Conservation (phyloP, 1,284 basidiomycete genomes). For the Fomitopsis palustris region DNA sequence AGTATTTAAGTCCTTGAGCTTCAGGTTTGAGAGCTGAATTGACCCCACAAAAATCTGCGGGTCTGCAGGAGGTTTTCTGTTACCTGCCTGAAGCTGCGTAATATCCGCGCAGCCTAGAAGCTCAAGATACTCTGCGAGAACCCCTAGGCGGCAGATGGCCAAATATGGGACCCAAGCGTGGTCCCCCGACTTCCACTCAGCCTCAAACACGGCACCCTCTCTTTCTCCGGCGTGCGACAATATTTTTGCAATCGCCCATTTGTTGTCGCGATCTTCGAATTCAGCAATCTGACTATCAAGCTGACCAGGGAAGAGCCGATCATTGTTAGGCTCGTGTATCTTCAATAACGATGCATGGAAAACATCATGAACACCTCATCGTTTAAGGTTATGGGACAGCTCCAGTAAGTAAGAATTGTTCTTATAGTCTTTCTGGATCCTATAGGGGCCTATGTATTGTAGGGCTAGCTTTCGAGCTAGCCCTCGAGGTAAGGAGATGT, state of each 20-base stretch:
- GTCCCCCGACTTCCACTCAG: slow-evolving; percentile 32
- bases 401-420: slow-evolving; percentile 22
- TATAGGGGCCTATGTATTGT: slow-evolving; percentile 25
- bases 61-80: slow-evolving; percentile 3
- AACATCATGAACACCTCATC: slow-evolving; percentile 23
- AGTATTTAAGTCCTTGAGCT: too few relatives aligned
- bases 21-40: too few relatives aligned
- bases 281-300: slow-evolving; percentile 14
- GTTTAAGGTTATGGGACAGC: slow-evolving; percentile 21
- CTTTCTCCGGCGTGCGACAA: slow-evolving; percentile 23
- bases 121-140: slow-evolving; percentile 16
- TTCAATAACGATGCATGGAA: slow-evolving; percentile 30
- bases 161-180: slow-evolving; percentile 27
- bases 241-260: slow-evolving; percentile 31
- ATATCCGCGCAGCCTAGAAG: not conserved
- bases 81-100: not conserved
- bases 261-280: slow-evolving; percentile 12
- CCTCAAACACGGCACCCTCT: slow-evolving; percentile 22
- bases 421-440: slow-evolving; percentile 3
- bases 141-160: slow-evolving; percentile 13
- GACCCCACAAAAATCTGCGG: slow-evolving; percentile 9
- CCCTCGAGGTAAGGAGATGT: slow-evolving; percentile 21
- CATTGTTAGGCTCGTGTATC: slow-evolving; percentile 26
- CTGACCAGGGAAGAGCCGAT: slow-evolving; percentile 26
- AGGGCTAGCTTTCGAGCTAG: slow-evolving; percentile 23